Base-by-base conservation (phyloP, 2,329 filamentous ascomycete species). In the Talaromyces pinophilus region DNA sequence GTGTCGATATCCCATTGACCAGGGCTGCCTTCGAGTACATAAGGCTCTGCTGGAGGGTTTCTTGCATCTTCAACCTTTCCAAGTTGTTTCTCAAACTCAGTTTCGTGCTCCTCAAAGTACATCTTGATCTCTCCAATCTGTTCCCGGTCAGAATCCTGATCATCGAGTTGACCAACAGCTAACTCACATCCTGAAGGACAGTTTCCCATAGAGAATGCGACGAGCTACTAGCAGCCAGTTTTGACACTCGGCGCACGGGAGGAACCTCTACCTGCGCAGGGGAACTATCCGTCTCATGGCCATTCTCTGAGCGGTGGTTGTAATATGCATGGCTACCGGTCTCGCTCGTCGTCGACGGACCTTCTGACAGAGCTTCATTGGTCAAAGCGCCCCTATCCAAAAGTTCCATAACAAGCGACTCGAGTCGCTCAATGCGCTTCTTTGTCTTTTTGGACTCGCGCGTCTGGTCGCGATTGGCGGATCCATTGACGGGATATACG, bases 391-490 rank as follows among this genome's bases (percentile, higher is more conserved):
- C 59, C 3, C 57, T 30, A 25, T 67, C 62, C 48, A 67, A 28
- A 40, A 67, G 62, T 25, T 64, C 62, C 65, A 67, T 67, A 22
- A 67, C 65, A 25, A 67, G 57, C 35, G 55, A 64, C 25, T 67
- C 65, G 40, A 67, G 65, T 35, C 65, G 57, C 48, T 67, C 65
- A 28, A 67, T 48, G 33, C 65, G 65, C 62, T 64, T 67, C 46
- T 67, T 67, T 17, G 65, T 67, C 57, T 62, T 64, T 22, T 64
- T 67, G 3, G 65, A 67, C 57, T 64, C 65, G 55, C 65, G 65
- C 40, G 65, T 62, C 62, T 67, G 65, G 40, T 67, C 65, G 46
- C 59, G 65, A 19, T 48, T 30, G 25, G 46, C 35, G 52, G 65
- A 54, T 42, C 54, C 61, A 67, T 33, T 67, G 28, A 50, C 46